Base-by-base conservation (phyloP, 345 rosid species). In the Gossypium turneri region DNA sequence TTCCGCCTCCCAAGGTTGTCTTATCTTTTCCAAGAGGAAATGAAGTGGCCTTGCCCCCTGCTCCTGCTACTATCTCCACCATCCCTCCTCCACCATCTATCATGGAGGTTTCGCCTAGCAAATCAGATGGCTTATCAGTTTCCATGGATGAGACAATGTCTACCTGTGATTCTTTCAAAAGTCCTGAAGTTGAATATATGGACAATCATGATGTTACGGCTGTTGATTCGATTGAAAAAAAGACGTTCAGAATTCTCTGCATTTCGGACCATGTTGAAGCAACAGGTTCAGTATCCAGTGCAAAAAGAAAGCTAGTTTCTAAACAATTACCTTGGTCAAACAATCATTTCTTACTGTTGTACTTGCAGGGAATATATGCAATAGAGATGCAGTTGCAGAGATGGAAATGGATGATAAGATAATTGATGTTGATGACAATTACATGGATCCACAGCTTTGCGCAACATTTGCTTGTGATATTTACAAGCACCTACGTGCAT, bases 141-240 rank as follows among this genome's bases (percentile, higher is more conserved):
- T 90, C 98, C 10, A 69, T 85, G 90, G 97, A 89, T 50, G 97
- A 88, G 75, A 80, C 93, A 3, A 87, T 88, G 93, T 94, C 98
- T 22, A 82, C 91, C 4, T 86, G 90, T 76, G 96, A 92, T 70
- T 92, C 98, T 29, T 89, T 84, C 78, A 90, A 89, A 85, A 89
- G 98, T 77, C 97, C 97, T 13, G 93, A 88, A 43, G 92, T 92
- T 52, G 97, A 94, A 80, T 90, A 92, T 50, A 77, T 94, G 1
- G 98, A 90, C 69, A 85, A 77, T 67, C 77, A 81, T 9, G 85
- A 89, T 50, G 82, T 83, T 56, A 76, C 84, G 0, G 81, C 81
- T 16, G 77, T 89, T 29, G 91, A 87, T 78, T 94, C 96, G 2
- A 81, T 91, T 17, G 88, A 88, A 22, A 84, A 91, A 82, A 92